Base-by-base conservation (phyloP, 768 basidiomycete species). In the Filobasidium floriforme region DNA sequence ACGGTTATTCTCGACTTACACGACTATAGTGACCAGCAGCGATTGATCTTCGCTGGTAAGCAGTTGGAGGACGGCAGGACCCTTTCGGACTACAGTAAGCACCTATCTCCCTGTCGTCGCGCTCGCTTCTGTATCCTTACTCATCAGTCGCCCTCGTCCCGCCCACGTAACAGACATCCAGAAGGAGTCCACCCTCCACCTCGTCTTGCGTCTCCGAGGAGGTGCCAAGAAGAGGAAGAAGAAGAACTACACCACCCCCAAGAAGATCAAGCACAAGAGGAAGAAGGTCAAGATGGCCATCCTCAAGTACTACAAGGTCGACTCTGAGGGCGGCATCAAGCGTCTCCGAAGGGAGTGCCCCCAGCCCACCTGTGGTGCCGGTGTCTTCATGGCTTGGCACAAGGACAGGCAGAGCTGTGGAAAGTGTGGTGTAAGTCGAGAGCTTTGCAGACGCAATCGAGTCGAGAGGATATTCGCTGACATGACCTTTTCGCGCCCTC, bases 261-360 rank as follows among this genome's bases (percentile, higher is more conserved):
- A 94, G 86, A 97, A 97, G 86, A 87, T 96, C 86, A 98, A 96
- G 88, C 93, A 94, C 85, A 96, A 96, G 87, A 88, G 89, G 81
- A 97, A 98, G 86, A 96, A 97, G 85, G 91, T 94, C 84, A 98
- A 97, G 88, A 97, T 99, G 92, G 83, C 92, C 77, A 96, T 98
- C 83, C 84, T 99, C 81, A 98, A 98, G 83, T 99, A 96, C 86
- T 99, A 97, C 85, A 94, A 96, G 83, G 93, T 99, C 74, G 94
- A 97, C 82, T 93, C 92, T 55, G 94, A 98, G 74, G 96, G 94
- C 80, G 97, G 96, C 83, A 93, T 98, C 85, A 96, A 96, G 85
- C 92, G 96, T 79, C 87, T 99, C 68, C 87, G 94, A 77, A 90
- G 96, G 73, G 94, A 98, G 80, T 99, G 96, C 68, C 80, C 52